A percentile compares a stretch with the other conserved stretches of the same genome.
Conservation (phyloP, 2,329 filamentous ascomycete genomes). For the Cytospora piceae region DNA sequence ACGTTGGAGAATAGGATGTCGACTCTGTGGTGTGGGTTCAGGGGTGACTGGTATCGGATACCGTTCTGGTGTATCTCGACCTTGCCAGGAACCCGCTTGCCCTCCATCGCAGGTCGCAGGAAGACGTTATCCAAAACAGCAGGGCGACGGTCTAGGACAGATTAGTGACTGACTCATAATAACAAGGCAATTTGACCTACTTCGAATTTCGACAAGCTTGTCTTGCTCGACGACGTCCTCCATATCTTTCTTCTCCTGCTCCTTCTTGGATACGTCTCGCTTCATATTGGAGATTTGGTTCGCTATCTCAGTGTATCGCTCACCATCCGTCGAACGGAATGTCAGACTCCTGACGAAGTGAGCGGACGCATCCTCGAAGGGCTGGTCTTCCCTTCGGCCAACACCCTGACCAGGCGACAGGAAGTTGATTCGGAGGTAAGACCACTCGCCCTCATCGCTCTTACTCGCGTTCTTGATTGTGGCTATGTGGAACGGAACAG, state of each 20-base stretch:
- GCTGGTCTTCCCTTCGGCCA: constrained; percentile 94
- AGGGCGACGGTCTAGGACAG: constrained; percentile 76
- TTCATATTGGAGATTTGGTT: constrained; percentile 96
- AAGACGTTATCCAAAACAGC: constrained; percentile 92
- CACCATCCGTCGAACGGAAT: constrained; percentile 86
- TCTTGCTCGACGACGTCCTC: constrained; percentile 99
- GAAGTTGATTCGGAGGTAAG: constrained; percentile 95
- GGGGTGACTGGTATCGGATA: constrained; percentile 87
- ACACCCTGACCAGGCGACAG: constrained; percentile 96
- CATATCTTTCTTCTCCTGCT: constrained; percentile 99
- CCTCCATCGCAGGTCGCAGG: constrained; percentile 92
- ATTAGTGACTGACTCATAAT: constrained; percentile 43
- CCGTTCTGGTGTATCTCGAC: constrained; percentile 98
- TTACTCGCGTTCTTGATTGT: constrained; percentile 99
- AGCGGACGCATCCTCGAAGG: constrained; percentile 93
- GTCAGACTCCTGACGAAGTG: constrained; percentile 97
- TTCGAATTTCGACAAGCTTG: constrained; percentile 92
- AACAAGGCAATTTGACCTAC: constrained; percentile 52
- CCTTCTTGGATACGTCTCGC: constrained; percentile 86
- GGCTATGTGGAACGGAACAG: constrained; percentile 95
- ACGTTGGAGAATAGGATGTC: constrained; percentile 98
- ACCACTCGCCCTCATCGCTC: constrained; percentile 92
- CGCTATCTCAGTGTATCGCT: constrained; percentile 87
- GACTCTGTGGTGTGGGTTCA: constrained; percentile 80
- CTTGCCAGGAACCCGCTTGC: constrained; percentile 93